Conservation (phyloP, 2,329 filamentous ascomycete species). For the Xylariaceae sp. region DNA sequence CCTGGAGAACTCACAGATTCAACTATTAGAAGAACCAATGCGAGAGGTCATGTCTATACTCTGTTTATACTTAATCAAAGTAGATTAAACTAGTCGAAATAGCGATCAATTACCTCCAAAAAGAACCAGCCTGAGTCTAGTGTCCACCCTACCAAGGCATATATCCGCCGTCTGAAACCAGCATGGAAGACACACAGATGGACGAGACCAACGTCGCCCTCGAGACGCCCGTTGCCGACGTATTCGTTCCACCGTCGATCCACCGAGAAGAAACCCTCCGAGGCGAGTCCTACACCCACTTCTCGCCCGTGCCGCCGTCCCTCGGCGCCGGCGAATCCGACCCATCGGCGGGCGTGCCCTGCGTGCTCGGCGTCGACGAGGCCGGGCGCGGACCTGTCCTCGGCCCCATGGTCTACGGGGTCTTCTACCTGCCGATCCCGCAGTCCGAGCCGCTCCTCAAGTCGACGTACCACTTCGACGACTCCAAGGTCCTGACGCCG, state of each 20-base stretch:
- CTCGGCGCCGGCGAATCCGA: slow-evolving; percentile 47
- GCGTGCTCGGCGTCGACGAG: slow-evolving; percentile 89
- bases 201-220: slow-evolving; percentile 43
- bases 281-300: slow-evolving; percentile 74
- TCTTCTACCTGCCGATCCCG: slow-evolving; percentile 77
- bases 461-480: slow-evolving; percentile 83
- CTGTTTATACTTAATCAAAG: no score
- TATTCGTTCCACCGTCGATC: slow-evolving; percentile 74
- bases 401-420: slow-evolving; percentile 75
- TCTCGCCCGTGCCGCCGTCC: slow-evolving; percentile 69
- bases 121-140: no score
- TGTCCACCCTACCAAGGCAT: no score
- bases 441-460: slow-evolving; percentile 77
- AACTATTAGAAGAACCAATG: no score
- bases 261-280: slow-evolving; percentile 60
- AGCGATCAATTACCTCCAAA: no score
- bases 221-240: slow-evolving; percentile 42
- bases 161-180: neutral
- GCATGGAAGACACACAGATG: slow-evolving; percentile 50
- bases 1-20: no score
- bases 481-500: slow-evolving; percentile 89
- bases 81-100: no score
- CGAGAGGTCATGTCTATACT: no score
- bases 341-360: slow-evolving; percentile 56
- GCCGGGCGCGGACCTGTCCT: slow-evolving; percentile 93